Base-by-base conservation (phyloP, 129 eudicot species). In the Escallonia herrerae region DNA sequence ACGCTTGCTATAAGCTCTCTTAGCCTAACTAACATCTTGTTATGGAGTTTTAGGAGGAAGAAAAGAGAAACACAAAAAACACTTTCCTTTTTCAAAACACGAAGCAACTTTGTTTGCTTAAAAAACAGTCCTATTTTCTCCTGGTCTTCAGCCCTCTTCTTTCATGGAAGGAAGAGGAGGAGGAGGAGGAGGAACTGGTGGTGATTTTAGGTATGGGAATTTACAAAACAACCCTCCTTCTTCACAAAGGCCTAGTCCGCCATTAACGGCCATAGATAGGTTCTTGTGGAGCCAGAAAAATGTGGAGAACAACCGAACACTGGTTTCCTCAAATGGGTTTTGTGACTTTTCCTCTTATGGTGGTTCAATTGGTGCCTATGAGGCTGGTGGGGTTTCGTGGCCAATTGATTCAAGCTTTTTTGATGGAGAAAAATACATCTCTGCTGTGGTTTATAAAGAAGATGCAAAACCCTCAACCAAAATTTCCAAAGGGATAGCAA, bases 221-320 rank as follows among this genome's bases (percentile, higher is more conserved):
- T 65, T 66, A 46, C 69, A 42, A 62, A 70, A 66, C 12, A 75
- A 63, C 10, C 69, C 66, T 62, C 75, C 53, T 51, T 57, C 54
- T 44, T 55, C 33, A 22, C 33, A 15, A 10, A 52, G 68, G 40
- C 44, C 71, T 44, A 43, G 53, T 45, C 80, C 77, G 50, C 84
- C 84, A 11, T 62, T 83, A 6, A 72, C 86, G 53, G 86, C 95
- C 84, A 80, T 86, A 52, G 82, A 85, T 22, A 77, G 84, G 74
- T 86, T 86, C 73, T 72, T 86, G 70, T 72, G 60, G 69, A 84
- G 89, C 62, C 86, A 86, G 47, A 79, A 45, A 39, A 54, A 54
- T 64, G 66, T 69, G 13, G 55, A 43, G 43, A 79, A 62, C 75
- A 69, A 79, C 44, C 70, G 40, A 53, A 1, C 40, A 48, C 59